phyloP scores from a whole-genome alignment of 306 rosid species.

The Malus domestica region ASM211411v1 NC_041804.1:2904501-2905000 shows the following conservation, averaged over 20 bases:
- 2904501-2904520: too few species aligned
- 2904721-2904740: background rate
- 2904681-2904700: too few species aligned
- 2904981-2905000: slow-evolving; percentile 33
- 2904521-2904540: too few species aligned
- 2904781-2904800: slow-evolving; percentile 23
- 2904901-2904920: background rate
- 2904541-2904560: too few species aligned
- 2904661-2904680: too few species aligned
- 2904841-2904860: background rate
- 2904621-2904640: too few species aligned
- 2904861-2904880: background rate
- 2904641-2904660: too few species aligned
- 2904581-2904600: too few species aligned
- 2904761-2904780: background rate
- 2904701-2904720: background rate
- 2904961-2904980: slow-evolving; percentile 49
- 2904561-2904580: too few species aligned
- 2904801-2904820: background rate
- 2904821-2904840: background rate
- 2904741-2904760: slow-evolving; percentile 25
- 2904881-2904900: background rate
- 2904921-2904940: background rate
- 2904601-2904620: too few species aligned
- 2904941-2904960: background rate